phyloP scores from a whole-genome alignment of 2,329 filamentous ascomycete species.

The Seiridium unicorne region DNA sequence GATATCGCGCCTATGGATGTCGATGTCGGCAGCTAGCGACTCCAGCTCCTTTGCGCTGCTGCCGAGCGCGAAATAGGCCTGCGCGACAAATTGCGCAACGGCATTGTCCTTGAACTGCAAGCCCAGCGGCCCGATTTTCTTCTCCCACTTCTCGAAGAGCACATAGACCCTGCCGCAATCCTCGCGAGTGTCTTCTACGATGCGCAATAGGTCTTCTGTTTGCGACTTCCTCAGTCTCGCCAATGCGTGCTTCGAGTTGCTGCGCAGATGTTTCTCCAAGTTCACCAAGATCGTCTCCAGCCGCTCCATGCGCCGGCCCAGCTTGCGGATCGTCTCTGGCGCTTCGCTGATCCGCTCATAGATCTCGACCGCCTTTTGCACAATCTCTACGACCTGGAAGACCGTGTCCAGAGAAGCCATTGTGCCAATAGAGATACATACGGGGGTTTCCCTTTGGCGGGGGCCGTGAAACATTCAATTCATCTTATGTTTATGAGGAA shows the following conservation, averaged over 20 bases:
- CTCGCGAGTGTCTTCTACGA: not conserved
- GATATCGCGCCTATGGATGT: not conserved
- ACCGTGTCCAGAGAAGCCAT: conserved; percentile 1
- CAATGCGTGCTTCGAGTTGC: not conserved
- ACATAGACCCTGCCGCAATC: not conserved
- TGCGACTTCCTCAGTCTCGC: not conserved
- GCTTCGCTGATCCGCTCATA: conserved; percentile 1
- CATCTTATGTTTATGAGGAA: too few relatives aligned
- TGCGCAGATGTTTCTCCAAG: not conserved
- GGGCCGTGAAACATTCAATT: too few relatives aligned
- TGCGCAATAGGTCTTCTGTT: not conserved
- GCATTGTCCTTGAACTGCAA: conserved; percentile 1
- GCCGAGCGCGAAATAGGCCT: conserved; percentile 1
- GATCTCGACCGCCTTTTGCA: conserved; percentile 1
- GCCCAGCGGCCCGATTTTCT: not conserved
- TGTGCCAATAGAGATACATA: not conserved
- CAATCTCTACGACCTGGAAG: conserved; percentile 1
- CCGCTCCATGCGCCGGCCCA: not conserved
- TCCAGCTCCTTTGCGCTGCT: not conserved
- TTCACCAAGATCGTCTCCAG: not conserved
- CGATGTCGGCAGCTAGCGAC: not conserved
- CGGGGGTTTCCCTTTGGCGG: too few relatives aligned
- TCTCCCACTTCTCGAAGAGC: not conserved
- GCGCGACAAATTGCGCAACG: not conserved
- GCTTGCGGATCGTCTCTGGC: not conserved